phyloP scores from a whole-genome alignment of 108 stramenopile genomes.

The Heterococcus sp. region DNA sequence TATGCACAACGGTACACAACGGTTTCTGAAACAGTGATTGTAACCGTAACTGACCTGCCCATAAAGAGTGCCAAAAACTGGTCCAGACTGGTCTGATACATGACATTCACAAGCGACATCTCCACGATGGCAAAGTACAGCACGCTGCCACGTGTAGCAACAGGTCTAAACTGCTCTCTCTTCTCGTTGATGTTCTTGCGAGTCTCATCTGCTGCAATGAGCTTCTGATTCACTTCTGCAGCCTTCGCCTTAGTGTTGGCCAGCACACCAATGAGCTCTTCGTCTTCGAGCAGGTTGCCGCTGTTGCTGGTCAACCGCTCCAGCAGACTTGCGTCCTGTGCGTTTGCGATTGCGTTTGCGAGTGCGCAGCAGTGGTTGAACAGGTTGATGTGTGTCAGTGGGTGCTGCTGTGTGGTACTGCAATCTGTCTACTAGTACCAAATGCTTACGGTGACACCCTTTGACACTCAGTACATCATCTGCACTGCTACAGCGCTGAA shows the following conservation, averaged over 20 bases:
- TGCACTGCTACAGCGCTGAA: no score
- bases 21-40: no score
- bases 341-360: no score
- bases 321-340: constrained; percentile 70
- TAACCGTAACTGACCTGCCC: no score
- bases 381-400: no score
- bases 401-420: no score
- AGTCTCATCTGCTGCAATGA: constrained; percentile 78
- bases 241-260: constrained; percentile 85
- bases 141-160: constrained; percentile 78
- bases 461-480: no score
- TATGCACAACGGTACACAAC: no score
- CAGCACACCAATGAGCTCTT: constrained; percentile 79
- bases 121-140: constrained; percentile 87
- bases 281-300: constrained; percentile 80
- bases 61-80: constrained; percentile 82
- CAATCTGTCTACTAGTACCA: no score
- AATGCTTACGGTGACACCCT: no score
- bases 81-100: constrained; percentile 84
- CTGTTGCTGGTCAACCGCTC: constrained; percentile 77
- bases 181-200: constrained; percentile 78
- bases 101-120: constrained; percentile 75
- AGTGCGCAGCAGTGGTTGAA: no score
- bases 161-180: constrained; percentile 83
- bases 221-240: constrained; percentile 78